These are phyloP conservation scores for Xylaria castorea DNA, from an alignment of 495 filamentous ascomycete genomes.

Conservation along the genomic window DNA sequence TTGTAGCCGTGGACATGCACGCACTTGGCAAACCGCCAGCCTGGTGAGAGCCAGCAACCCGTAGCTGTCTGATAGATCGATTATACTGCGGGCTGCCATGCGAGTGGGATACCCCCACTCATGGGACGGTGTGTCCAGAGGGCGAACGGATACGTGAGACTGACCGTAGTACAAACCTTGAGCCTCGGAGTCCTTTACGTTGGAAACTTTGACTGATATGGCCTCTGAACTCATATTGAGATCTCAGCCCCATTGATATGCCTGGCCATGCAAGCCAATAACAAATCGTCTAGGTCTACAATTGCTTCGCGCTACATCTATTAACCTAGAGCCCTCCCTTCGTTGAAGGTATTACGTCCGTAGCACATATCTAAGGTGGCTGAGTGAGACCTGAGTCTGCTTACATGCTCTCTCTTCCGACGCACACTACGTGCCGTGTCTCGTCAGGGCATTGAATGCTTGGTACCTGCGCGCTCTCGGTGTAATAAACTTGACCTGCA, in stretches of 20 bases:
- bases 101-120: background rate
- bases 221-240: background rate
- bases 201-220: background rate
- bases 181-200: background rate
- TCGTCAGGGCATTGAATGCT: conserved; percentile 9
- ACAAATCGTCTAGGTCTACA: too few species aligned
- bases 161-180: background rate
- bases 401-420: background rate
- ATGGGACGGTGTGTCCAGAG: background rate
- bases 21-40: background rate
- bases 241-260: background rate
- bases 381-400: background rate
- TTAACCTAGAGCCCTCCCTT: background rate
- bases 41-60: background rate
- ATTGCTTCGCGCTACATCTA: background rate
- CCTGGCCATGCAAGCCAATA: background rate
- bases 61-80: background rate
- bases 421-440: conserved; percentile 9
- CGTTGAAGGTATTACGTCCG: background rate
- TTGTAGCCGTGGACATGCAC: conserved; percentile 7
- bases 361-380: background rate
- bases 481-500: conserved; percentile 25
- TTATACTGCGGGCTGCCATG: background rate
- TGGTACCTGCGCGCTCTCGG: conserved; percentile 25
- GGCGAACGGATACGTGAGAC: background rate